A percentile compares a stretch with the other conserved stretches of the same genome.
Evolutionary conservation across 2,329 filamentous ascomycete genomes (phyloP).

Genomic region (Rachicladosporium sp.): DNA sequence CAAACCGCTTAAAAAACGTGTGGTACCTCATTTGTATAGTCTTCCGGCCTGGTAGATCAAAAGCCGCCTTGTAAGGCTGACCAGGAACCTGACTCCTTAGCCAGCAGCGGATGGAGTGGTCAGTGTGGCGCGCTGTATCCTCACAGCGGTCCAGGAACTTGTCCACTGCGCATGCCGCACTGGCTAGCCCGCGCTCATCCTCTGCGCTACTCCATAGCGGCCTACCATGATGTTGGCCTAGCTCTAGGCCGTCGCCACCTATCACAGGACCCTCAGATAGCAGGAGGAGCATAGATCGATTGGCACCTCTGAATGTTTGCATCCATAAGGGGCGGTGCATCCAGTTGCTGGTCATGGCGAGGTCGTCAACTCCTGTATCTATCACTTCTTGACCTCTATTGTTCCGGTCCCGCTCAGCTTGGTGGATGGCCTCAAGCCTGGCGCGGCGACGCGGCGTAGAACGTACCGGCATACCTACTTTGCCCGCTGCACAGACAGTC

Average conservation of each 20-base stretch:
- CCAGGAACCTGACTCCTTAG: conserved; percentile 3
- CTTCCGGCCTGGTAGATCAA: conserved; percentile 1
- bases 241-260: conserved; percentile 1
- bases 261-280: background rate
- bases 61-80: conserved; percentile 6
- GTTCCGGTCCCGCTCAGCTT: conserved; percentile 3
- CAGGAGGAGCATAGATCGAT: conserved; percentile 4
- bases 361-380: conserved; percentile 5
- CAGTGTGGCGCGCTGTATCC: conserved; percentile 3
- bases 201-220: conserved; percentile 1
- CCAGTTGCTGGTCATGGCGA: conserved; percentile 4
- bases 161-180: conserved; percentile 1
- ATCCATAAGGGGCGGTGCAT: conserved; percentile 6
- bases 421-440: conserved; percentile 2
- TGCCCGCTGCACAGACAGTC: too few species aligned
- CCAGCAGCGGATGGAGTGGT: conserved; percentile 5
- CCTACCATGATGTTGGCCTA: background rate
- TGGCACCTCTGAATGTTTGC: conserved; percentile 1
- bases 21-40: conserved; percentile 1
- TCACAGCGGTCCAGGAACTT: conserved; percentile 5
- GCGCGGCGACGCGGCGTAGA: conserved; percentile 1
- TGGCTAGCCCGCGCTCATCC: conserved; percentile 1
- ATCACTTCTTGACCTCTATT: conserved; percentile 1
- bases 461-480: background rate
- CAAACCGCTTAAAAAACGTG: conserved; percentile 1